Conservation (phyloP, 805 yeast species). For the Phaffomyces antillensis region DNA sequence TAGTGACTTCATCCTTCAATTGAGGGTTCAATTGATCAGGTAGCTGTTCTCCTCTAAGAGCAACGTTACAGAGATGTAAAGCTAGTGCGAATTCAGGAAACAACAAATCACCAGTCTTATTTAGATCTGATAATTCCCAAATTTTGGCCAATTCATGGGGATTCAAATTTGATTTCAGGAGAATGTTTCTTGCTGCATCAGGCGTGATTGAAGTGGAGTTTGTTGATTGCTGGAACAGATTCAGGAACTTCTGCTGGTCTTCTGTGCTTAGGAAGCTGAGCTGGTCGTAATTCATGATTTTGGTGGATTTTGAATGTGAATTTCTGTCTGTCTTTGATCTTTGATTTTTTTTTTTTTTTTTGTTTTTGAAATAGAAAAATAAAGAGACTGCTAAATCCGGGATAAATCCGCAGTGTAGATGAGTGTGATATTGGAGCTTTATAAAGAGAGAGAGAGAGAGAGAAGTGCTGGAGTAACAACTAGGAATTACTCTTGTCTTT, state of each 20-base stretch:
- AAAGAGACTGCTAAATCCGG: background rate
- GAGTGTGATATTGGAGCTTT: too few relatives aligned
- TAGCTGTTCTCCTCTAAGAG: conserved; percentile 67
- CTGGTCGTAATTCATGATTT: conserved; percentile 3
- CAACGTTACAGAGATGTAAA: conserved; percentile 75
- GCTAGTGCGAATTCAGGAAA: conserved; percentile 95
- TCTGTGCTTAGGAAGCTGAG: conserved; percentile 59
- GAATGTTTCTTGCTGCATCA: conserved; percentile 67
- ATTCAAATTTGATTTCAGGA: conserved; percentile 70
- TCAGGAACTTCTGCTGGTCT: conserved; percentile 82
- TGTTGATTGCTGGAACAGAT: conserved; percentile 73
- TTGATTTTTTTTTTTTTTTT: background rate
- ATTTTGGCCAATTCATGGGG: conserved; percentile 76
- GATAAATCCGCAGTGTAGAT: background rate
- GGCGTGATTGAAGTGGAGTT: conserved; percentile 52
- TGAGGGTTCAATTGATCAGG: conserved; percentile 67
- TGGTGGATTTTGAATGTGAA: background rate
- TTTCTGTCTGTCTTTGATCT: background rate
- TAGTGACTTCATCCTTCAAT: conserved; percentile 73
- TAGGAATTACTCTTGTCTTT: too few relatives aligned
- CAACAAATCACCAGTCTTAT: conserved; percentile 72
- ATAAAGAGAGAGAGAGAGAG: too few relatives aligned
- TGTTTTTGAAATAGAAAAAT: background rate
- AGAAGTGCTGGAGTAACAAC: too few relatives aligned
- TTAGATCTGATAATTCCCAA: conserved; percentile 87